Conservation (phyloP, 208 protist genomes). For the Entamoeba histolytica region DNA sequence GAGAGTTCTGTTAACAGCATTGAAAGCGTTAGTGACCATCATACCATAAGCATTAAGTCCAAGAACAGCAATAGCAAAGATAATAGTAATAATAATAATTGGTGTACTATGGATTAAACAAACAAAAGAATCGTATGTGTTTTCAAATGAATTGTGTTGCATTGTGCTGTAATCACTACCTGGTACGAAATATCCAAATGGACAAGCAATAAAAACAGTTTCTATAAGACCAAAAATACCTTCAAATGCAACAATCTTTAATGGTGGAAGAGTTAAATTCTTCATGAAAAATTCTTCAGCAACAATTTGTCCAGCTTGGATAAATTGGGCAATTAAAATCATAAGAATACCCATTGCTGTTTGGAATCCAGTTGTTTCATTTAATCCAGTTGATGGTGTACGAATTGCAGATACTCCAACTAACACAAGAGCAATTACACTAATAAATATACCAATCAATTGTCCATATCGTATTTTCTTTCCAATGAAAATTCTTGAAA, state of each 20-base stretch:
- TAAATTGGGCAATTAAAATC: conserved; percentile 51
- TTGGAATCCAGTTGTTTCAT: neutral
- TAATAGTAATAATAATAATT: neutral
- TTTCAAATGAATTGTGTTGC: conserved; percentile 1
- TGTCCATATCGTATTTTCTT: conserved; percentile 36
- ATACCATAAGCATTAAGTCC: conserved; percentile 33
- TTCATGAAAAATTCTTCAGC: conserved; percentile 53
- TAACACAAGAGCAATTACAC: conserved; percentile 39
- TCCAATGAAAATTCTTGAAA: conserved; percentile 52
- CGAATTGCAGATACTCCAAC: conserved; percentile 46
- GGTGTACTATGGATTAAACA: conserved; percentile 4
- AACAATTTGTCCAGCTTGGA: conserved; percentile 61
- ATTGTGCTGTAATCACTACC: neutral
- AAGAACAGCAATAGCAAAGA: conserved; percentile 27
- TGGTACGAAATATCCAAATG: conserved; percentile 21
- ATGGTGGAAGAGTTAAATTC: conserved; percentile 43
- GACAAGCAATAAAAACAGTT: conserved; percentile 43
- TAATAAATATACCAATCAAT: conserved; percentile 46
- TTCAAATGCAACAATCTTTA: conserved; percentile 62
- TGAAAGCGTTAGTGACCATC: conserved; percentile 26
- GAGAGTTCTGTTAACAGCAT: conserved; percentile 30
- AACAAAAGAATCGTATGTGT: conserved; percentile 19
- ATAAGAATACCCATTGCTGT: conserved; percentile 46
- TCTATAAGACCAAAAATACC: conserved; percentile 51
- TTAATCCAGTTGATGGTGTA: neutral